phyloP scores from a whole-genome alignment of 1,284 basidiomycete species.

The Moniliella sp. region DNA sequence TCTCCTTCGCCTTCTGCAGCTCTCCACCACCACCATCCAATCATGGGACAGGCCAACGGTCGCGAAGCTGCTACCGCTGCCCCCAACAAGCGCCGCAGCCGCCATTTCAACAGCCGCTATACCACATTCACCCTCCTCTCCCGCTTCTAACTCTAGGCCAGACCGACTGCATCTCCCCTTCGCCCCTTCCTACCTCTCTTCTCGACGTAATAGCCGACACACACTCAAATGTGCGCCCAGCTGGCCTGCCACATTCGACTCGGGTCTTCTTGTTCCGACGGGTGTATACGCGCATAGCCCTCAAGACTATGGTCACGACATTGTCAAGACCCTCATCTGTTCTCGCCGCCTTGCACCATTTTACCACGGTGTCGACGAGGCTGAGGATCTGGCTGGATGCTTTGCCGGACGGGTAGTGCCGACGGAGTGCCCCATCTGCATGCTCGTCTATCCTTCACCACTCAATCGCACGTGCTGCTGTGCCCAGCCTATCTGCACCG shows the following conservation, averaged over 20 bases:
- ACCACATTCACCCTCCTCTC: too few relatives aligned
- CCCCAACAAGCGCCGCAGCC: not conserved
- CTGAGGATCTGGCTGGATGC: slow-evolving; percentile 57
- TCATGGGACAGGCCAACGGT: not conserved
- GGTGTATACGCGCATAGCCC: slow-evolving; percentile 56
- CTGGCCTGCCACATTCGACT: slow-evolving; percentile 30
- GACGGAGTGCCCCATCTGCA: slow-evolving; percentile 94
- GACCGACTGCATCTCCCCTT: too few relatives aligned
- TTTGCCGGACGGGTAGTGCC: slow-evolving; percentile 46
- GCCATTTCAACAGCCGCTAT: too few relatives aligned
- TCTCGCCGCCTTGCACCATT: slow-evolving; percentile 77
- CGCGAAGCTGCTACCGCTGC: not conserved
- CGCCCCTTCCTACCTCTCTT: not conserved
- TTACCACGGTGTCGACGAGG: slow-evolving; percentile 83
- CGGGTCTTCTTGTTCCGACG: slow-evolving; percentile 60
- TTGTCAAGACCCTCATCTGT: slow-evolving; percentile 66
- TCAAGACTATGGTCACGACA: slow-evolving; percentile 71
- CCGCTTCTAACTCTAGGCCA: too few relatives aligned
- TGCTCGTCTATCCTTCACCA: slow-evolving; percentile 41
- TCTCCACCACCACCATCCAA: too few relatives aligned
- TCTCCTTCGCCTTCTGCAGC: too few relatives aligned
- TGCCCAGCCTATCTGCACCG: slow-evolving; percentile 90
- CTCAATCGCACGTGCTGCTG: slow-evolving; percentile 88
- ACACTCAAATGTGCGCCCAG: too few relatives aligned
- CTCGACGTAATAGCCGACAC: too few relatives aligned